Evolutionary conservation across 2,329 filamentous ascomycete species (phyloP), one percentile per base, ranked within the genome.

Genomic region (Chrysoporthe austroafricana): DNA sequence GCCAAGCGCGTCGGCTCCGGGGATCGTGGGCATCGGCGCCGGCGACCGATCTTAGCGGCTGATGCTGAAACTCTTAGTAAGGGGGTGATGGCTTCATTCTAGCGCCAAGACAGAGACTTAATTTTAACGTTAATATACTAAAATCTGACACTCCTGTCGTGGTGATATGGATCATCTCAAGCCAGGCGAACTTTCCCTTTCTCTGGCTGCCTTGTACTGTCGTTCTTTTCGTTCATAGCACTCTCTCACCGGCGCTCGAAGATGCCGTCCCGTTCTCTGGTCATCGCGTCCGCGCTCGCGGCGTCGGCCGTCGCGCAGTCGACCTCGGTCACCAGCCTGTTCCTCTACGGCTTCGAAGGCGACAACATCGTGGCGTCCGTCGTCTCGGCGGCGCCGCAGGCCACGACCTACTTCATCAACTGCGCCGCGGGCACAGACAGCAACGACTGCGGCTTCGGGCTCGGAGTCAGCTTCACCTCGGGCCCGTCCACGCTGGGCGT

Each of bases 321-420:
- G 26, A 70, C 66, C 1, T 66, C 68, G 7, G 62, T 70, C 21
- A 68, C 66, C 8, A 70, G 68, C 59, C 21, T 70, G 26, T 65
- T 63, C 21, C 68, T 70, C 21, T 68, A 70, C 32, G 68, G 66
- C 63, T 61, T 26, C 26, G 68, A 70, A 32, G 68, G 66, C 52
- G n/a, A 70, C 9, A 68, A 65, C 8, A 44, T 70, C 5, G 62
- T 68, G 14, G 68, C 62, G 3, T 70, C 68, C 2, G 66, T 70
- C 16, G 43, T 70, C 18, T 68, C 68, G 8, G 66, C 65, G 18
- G 66, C 66, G 1, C 62, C 68, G 1, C 8, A 56, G 34, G 66
- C 44, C 4, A 68, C 68, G 36, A 42, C 58, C 3, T 70, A 68
- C 14, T 68, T 63, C 9, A 26, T 70, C 1, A 60, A 16, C 21